Evolutionary conservation across 345 rosid genomes (phyloP), one percentile per base, ranked within the genome.

Genomic region (Pelargonium nanum): DNA sequence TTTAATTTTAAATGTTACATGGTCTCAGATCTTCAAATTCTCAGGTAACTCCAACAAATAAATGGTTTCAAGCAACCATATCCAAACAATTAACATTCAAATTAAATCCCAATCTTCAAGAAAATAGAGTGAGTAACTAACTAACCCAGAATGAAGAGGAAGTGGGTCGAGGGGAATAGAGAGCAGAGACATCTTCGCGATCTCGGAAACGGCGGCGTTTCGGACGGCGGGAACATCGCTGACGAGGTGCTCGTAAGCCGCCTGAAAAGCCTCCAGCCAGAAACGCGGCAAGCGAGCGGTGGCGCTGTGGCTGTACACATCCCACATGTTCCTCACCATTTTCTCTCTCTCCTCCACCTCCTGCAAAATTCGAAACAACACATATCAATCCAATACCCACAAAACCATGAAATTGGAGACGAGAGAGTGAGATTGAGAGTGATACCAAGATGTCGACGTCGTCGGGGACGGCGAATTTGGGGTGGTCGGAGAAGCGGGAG

Each of bases 271-370:
- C 24, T 79, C 86, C 40, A 61, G 75, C 96, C 96, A 87, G 63
- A 91, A 87, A 45, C 78, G 70, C 24, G 93, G 83, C 68, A 91
- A 60, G 24, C 71, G 80, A 28, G 58, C 74, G 4, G 70, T 79
- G 0, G 74, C 69, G 67, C 88, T 74, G 0, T 87, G 91, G 19
- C 80, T 79, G 68, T 91, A 91, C 57, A 83, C 76, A 56, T 85
- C 85, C 96, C 97, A 87, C 96, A 85, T 81, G 40, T 66, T 82
- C 78, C 70, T 77, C 77, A 85, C 97, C 61, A 74, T 66, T 61
- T 81, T 82, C 91, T 82, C 87, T n/a, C 86, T 81, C 64, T 91
- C 87, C 67, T 85, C 96, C 61, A 91, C 74, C 71, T 84, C 91
- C 96, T 87, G 26, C 20, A 20, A 56, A 54, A 24, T 50, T 40